phyloP scores from a whole-genome alignment of 2,329 filamentous ascomycete species.

The Beauveria rudraprayagi region DNA sequence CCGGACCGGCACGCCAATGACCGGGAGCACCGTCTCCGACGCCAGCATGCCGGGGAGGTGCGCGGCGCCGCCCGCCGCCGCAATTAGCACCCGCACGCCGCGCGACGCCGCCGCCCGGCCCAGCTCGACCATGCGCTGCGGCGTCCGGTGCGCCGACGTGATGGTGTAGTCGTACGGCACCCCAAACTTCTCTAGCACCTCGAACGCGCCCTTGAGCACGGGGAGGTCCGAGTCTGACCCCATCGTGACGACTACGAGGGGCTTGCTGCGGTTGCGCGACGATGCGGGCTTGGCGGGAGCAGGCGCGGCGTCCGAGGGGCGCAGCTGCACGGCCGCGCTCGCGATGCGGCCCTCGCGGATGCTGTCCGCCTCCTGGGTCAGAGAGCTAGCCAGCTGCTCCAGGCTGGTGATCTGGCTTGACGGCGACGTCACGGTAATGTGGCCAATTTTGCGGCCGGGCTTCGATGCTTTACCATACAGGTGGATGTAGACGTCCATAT shows the following conservation, averaged over 20 bases:
- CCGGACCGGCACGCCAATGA: constrained; percentile 72
- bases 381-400: constrained; percentile 50
- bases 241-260: constrained; percentile 72
- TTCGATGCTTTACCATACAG: constrained; percentile 88
- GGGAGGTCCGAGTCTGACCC: constrained; percentile 72
- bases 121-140: constrained; percentile 59
- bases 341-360: constrained; percentile 49
- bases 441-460: constrained; percentile 88
- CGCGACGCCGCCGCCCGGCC: constrained; percentile 54
- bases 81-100: constrained; percentile 67
- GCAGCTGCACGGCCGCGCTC: constrained; percentile 29
- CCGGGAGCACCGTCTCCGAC: constrained; percentile 61
- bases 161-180: constrained; percentile 68
- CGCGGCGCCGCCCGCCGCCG: constrained; percentile 67
- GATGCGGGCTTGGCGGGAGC: constrained; percentile 9
- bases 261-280: constrained; percentile 28
- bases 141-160: constrained; percentile 73
- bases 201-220: constrained; percentile 56
- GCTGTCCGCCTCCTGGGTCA: constrained; percentile 57
- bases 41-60: constrained; percentile 69
- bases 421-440: constrained; percentile 72
- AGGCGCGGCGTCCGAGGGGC: constrained; percentile 19
- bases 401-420: constrained; percentile 56
- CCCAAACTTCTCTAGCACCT: constrained; percentile 59
- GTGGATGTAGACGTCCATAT: constrained; percentile 57